Conservation (phyloP, 1,284 basidiomycete genomes). For the Phlebopus sp. region DNA sequence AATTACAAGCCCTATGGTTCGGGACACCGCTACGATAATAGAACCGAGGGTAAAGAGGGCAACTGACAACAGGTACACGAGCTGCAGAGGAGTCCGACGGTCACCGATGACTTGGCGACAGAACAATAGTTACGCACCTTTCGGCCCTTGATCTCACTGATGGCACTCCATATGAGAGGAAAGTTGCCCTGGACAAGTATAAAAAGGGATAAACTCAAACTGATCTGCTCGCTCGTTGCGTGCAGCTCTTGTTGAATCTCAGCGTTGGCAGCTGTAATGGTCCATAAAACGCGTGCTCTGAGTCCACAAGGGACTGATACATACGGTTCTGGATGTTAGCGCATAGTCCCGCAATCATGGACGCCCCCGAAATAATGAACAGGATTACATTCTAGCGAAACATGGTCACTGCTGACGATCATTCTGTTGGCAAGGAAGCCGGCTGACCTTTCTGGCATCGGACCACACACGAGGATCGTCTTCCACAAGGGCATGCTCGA, state of each 20-base stretch:
- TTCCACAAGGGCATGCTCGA: constrained; percentile 64
- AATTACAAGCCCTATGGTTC: constrained; percentile 67
- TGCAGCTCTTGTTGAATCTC: constrained; percentile 66
- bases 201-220: constrained; percentile 74
- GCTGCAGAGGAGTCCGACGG: constrained; percentile 32
- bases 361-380: constrained; percentile 55
- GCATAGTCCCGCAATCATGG: constrained; percentile 70
- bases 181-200: constrained; percentile 71
- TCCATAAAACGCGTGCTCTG: constrained; percentile 4
- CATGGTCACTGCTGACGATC: neutral
- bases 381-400: constrained; percentile 48
- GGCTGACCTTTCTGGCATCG: constrained; percentile 56
- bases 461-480: constrained; percentile 83
- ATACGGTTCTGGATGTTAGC: constrained; percentile 69
- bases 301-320: constrained; percentile 19
- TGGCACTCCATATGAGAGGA: constrained; percentile 68
- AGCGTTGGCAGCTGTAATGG: constrained; percentile 56
- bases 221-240: constrained; percentile 67
- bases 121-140: constrained; percentile 45
- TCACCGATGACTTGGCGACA: neutral
- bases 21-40: constrained; percentile 60
- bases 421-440: neutral
- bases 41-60: constrained; percentile 63
- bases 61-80: constrained; percentile 66
- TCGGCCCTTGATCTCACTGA: constrained; percentile 79